Evolutionary conservation across 108 stramenopile genomes (phyloP).

Genomic region (Discostella stelligeroides): DNA sequence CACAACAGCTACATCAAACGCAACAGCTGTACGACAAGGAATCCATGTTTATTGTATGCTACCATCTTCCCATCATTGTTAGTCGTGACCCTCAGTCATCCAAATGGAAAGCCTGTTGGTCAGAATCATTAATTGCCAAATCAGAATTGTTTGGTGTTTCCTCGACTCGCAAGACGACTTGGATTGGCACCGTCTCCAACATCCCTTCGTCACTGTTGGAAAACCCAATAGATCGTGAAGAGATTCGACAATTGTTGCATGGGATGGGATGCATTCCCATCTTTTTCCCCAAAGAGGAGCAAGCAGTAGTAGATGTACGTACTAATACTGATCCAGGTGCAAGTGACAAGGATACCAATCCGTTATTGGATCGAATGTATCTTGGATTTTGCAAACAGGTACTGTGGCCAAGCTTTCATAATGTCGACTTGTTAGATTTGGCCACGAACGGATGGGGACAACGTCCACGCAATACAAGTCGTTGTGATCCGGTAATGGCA

Average conservation of each 20-base stretch:
- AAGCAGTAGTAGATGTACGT: neutral
- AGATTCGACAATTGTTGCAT: slow-evolving; percentile 69
- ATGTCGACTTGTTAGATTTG: slow-evolving; percentile 92
- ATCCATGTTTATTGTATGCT: slow-evolving; percentile 91
- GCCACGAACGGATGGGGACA: slow-evolving; percentile 65
- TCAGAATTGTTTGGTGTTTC: slow-evolving; percentile 81
- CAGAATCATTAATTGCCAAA: slow-evolving; percentile 93
- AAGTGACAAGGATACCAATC: slow-evolving; percentile 3
- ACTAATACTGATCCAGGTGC: neutral
- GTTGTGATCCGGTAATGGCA: slow-evolving; percentile 42
- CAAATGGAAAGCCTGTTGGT: slow-evolving; percentile 89
- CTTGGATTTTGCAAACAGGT: slow-evolving; percentile 97
- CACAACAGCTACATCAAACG: neutral
- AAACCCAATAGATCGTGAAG: slow-evolving; percentile 75
- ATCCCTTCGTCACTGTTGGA: slow-evolving; percentile 46
- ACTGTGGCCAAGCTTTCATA: slow-evolving; percentile 98
- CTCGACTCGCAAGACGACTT: slow-evolving; percentile 71
- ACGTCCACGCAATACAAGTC: slow-evolving; percentile 26
- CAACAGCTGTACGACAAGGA: slow-evolving; percentile 48
- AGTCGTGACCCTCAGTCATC: slow-evolving; percentile 54
- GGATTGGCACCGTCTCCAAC: slow-evolving; percentile 94
- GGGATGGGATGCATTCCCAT: slow-evolving; percentile 95
- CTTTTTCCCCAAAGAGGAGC: slow-evolving; percentile 72
- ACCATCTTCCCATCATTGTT: slow-evolving; percentile 94
- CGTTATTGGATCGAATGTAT: slow-evolving; percentile 75